Evolutionary conservation across 805 yeast genomes (phyloP).

Genomic region (Candida ovalis): DNA sequence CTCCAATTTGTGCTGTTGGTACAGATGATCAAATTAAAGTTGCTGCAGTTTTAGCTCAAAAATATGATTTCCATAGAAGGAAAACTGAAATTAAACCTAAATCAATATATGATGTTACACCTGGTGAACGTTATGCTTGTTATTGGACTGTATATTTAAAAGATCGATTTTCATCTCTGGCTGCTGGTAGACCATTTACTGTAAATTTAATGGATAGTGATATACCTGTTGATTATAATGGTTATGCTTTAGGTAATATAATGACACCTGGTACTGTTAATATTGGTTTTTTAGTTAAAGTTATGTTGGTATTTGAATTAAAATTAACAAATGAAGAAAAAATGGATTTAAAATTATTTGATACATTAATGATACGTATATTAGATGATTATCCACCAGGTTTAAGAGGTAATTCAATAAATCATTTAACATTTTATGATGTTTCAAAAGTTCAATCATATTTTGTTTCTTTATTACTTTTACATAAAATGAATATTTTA

Average conservation of each 20-base stretch:
- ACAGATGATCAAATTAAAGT: neutral
- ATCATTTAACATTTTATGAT: neutral
- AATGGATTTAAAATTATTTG: neutral
- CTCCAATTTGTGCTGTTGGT: neutral
- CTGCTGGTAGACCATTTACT: neutral
- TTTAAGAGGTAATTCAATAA: neutral
- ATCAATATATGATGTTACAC: neutral
- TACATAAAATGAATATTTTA: neutral
- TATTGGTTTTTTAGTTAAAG: neutral
- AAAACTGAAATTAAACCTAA: neutral
- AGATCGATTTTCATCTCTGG: neutral
- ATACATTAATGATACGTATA: neutral
- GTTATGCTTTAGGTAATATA: neutral
- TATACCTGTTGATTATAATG: neutral
- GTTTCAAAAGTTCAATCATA: neutral
- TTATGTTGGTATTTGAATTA: neutral
- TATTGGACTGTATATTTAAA: neutral
- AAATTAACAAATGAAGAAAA: neutral
- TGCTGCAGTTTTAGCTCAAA: neutral
- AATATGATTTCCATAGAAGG: neutral
- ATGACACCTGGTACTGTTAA: neutral
- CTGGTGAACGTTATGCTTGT: neutral
- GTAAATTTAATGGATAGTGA: neutral
- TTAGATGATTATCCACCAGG: neutral
- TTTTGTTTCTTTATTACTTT: neutral